phyloP scores from a whole-genome alignment of 2,329 filamentous ascomycete species.

The Verticillium klebahnii region DNA sequence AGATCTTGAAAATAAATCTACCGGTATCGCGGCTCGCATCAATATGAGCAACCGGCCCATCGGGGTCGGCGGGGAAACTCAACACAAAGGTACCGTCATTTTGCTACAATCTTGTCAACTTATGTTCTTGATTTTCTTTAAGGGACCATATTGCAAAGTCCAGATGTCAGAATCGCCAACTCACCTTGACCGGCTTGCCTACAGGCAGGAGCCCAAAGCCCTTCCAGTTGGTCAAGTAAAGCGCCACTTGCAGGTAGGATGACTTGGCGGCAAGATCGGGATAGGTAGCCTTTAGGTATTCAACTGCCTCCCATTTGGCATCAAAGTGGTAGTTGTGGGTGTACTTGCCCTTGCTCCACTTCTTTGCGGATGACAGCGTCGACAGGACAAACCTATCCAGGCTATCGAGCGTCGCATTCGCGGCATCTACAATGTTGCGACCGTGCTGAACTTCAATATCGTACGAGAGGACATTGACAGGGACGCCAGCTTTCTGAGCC shows the following conservation, averaged over 20 bases:
- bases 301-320: constrained; percentile 8
- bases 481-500: neutral
- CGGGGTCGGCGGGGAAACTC: neutral
- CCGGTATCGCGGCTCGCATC: neutral
- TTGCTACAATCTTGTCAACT: neutral
- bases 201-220: neutral
- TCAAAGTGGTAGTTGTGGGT: constrained; percentile 11
- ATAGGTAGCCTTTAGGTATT: neutral
- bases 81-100: neutral
- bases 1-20: neutral
- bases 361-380: constrained; percentile 11
- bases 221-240: neutral
- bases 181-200: neutral
- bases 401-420: constrained; percentile 4
- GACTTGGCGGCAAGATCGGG: neutral
- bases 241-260: neutral
- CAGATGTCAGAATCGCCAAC: too few relatives aligned
- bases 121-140: too few relatives aligned
- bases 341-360: constrained; percentile 13
- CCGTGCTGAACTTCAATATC: constrained; percentile 9
- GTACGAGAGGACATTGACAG: constrained; percentile 3
- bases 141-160: too few relatives aligned
- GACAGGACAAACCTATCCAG: constrained; percentile 11
- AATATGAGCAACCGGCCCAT: neutral
- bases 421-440: constrained; percentile 10